A percentile compares a stretch with the other conserved stretches of the same genome.
These are phyloP conservation scores for Ophiostoma sp. DNA, from an alignment of 2,329 filamentous ascomycete species.

Conservation along the genomic window DNA sequence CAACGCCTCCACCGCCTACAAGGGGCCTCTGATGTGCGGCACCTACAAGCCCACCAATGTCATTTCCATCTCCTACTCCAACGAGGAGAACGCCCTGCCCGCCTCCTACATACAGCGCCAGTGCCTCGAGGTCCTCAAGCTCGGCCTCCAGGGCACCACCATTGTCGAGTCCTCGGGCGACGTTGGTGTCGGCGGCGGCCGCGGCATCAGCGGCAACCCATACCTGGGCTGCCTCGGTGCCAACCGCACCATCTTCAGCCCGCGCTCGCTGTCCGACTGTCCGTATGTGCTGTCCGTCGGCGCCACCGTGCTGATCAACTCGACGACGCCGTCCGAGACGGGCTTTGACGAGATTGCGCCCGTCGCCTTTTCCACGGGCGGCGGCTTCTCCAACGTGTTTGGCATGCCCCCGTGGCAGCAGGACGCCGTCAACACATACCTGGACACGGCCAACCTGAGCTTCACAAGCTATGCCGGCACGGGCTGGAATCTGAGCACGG, in stretches of 20 bases:
- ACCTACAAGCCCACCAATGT: conserved; percentile 49
- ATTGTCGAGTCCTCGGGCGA: conserved; percentile 47
- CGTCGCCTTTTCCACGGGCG: conserved; percentile 36
- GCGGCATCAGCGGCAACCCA: conserved; percentile 27
- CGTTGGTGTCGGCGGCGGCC: conserved; percentile 39
- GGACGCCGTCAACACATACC: conserved; percentile 39
- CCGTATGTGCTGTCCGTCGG: conserved; percentile 49
- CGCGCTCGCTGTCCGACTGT: conserved; percentile 34
- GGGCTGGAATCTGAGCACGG: conserved; percentile 23
- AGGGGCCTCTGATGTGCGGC: conserved; percentile 38
- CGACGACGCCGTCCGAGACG: background rate
- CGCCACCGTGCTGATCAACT: conserved; percentile 41
- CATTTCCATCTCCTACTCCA: conserved; percentile 53
- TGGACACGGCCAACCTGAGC: conserved; percentile 29
- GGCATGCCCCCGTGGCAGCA: conserved; percentile 41
- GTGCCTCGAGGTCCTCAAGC: conserved; percentile 49
- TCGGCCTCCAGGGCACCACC: conserved; percentile 46
- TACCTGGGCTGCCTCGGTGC: conserved; percentile 36
- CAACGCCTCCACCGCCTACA: conserved; percentile 42
- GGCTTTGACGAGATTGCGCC: conserved; percentile 23
- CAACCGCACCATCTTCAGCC: conserved; percentile 30
- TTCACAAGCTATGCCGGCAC: conserved; percentile 28
- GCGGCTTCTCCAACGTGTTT: conserved; percentile 46
- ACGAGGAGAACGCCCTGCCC: conserved; percentile 49
- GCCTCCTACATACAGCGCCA: conserved; percentile 49